Evolutionary conservation across 1,284 basidiomycete genomes (phyloP), one percentile per base, ranked within the genome.

Genomic region (Heterobasidion annosum): DNA sequence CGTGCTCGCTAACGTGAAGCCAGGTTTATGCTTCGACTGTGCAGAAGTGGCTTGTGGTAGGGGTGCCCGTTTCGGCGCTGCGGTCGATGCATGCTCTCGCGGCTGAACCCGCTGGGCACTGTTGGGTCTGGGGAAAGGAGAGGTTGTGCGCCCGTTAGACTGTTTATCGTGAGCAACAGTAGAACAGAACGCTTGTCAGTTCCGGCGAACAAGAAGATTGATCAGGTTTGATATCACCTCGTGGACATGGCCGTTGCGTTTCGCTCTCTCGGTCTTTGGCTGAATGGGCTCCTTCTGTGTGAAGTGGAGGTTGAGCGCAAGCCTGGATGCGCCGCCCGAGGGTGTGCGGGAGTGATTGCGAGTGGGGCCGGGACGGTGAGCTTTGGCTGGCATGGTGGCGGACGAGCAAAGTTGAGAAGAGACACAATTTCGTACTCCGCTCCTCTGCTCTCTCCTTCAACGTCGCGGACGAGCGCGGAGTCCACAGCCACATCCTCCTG

Each of bases 311-410:
- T 79, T 85, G 50, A 78, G 56, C 10, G 73, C 75, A 16, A 81
- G 65, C 64, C 78, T 83, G 18, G 81, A 78, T 19, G 77, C 73
- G 16, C 73, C 70, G 1, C 68, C 68, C 2, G 85, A 85, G 50
- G 78, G 77, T 13, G 78, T 75, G 59, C 84, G 77, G 16, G 85
- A 83, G 63, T 87, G 83, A 6, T 79, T 70, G 61, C 81, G 81
- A 56, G 75, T 66, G 54, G 73, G 71, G 54, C 71, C 71, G 57
- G 74, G 63, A 59, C 77, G 70, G 61, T 80, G 77, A 35, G 69
- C 58, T 67, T 70, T 73, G 58, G 78, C 69, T 25, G 77, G 68
- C 79, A 82, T 83, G 54, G 54, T 50, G 32, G 51, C 12, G 43
- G 51, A 15, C 32, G 51, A 34, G 16, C 43, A 25, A 40, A 15